Evolutionary conservation across 2,329 filamentous ascomycete species (phyloP).

Genomic region (Rhynchosporium agropyri): DNA sequence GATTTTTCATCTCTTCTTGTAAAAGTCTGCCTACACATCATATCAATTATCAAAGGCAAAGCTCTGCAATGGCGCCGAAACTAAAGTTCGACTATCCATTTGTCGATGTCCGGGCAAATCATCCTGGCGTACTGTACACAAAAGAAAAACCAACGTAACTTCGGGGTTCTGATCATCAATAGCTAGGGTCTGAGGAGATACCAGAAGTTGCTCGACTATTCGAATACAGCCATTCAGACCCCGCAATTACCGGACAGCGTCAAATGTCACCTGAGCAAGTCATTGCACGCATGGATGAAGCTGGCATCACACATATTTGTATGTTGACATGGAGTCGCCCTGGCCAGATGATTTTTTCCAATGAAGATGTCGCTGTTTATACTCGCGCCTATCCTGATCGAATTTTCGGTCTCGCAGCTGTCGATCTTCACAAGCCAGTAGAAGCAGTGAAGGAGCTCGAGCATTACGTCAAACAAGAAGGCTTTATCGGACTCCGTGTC

Average conservation of each 20-base stretch:
- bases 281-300: slow-evolving; percentile 5
- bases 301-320: slow-evolving; percentile 30
- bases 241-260: not conserved
- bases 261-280: not conserved
- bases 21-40: no score
- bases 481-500: slow-evolving; percentile 36
- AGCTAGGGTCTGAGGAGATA: slow-evolving; percentile 9
- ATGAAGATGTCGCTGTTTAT: not conserved
- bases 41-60: no score
- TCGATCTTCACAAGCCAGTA: slow-evolving; percentile 37
- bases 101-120: slow-evolving; percentile 24
- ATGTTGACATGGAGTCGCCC: slow-evolving; percentile 28
- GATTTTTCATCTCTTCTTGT: no score
- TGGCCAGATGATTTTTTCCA: not conserved
- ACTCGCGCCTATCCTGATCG: not conserved
- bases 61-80: no score
- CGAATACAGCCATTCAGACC: slow-evolving; percentile 22
- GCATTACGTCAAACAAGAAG: slow-evolving; percentile 37
- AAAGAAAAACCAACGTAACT: not conserved
- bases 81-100: slow-evolving; percentile 5
- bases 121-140: slow-evolving; percentile 13
- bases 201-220: slow-evolving; percentile 24
- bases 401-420: slow-evolving; percentile 36
- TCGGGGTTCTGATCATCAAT: not conserved
- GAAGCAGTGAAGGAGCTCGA: slow-evolving; percentile 36